Conservation (phyloP, 768 basidiomycete species). For the Lyophyllum shimeji region DNA sequence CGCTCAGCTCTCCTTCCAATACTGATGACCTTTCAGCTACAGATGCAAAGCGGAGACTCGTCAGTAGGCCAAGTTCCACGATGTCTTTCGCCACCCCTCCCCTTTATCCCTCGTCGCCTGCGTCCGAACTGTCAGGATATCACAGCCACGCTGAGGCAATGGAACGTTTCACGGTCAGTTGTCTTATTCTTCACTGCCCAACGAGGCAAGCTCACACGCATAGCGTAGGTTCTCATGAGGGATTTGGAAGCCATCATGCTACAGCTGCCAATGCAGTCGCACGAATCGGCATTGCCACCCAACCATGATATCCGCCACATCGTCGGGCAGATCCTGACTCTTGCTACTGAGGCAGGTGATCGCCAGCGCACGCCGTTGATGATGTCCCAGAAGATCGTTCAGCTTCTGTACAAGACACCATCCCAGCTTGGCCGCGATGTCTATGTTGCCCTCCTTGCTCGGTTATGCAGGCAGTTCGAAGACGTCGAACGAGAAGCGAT, state of each 20-base stretch:
- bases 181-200: background rate
- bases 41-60: slow-evolving; percentile 55
- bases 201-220: slow-evolving; percentile 5
- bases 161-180: slow-evolving; percentile 80
- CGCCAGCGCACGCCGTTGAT: slow-evolving; percentile 84
- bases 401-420: slow-evolving; percentile 87
- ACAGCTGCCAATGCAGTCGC: slow-evolving; percentile 70
- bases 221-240: slow-evolving; percentile 38
- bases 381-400: slow-evolving; percentile 97
- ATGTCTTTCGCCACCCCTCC: slow-evolving; percentile 57
- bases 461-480: slow-evolving; percentile 84
- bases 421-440: slow-evolving; percentile 89
- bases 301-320: slow-evolving; percentile 87
- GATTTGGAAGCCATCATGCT: slow-evolving; percentile 83
- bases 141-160: slow-evolving; percentile 79
- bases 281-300: slow-evolving; percentile 63
- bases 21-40: slow-evolving; percentile 34
- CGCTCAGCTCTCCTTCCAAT: background rate
- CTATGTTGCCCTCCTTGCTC: slow-evolving; percentile 86
- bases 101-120: slow-evolving; percentile 62
- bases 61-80: slow-evolving; percentile 72
- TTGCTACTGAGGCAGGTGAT: slow-evolving; percentile 79
- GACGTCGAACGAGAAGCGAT: slow-evolving; percentile 97
- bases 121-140: slow-evolving; percentile 51
- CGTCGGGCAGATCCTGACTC: slow-evolving; percentile 76